Conservation (phyloP, 106 monocot species). For the Apostasia ramifera region DNA sequence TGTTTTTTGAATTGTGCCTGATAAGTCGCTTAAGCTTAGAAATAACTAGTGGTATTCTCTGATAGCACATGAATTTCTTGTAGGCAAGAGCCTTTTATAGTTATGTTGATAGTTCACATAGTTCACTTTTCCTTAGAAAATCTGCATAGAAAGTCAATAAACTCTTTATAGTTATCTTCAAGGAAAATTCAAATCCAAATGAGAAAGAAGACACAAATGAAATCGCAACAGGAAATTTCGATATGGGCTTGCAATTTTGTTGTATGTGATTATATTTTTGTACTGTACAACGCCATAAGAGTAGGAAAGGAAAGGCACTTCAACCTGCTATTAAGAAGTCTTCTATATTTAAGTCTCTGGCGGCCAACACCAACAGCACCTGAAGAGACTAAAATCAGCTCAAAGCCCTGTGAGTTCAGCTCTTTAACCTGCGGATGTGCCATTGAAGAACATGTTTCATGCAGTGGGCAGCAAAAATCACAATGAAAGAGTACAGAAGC, state of each 20-base stretch:
- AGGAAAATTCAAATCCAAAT: background rate
- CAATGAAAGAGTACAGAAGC: background rate
- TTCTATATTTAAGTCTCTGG: constrained; percentile 77
- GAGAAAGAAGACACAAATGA: background rate
- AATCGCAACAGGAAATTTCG: background rate
- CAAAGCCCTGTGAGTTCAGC: constrained; percentile 51
- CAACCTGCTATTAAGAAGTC: constrained; percentile 77
- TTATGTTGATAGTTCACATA: too few relatives aligned
- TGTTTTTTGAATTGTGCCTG: too few relatives aligned
- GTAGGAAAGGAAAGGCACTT: background rate
- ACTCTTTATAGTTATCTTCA: background rate
- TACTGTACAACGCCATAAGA: too few relatives aligned
- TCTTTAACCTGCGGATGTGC: constrained; percentile 54
- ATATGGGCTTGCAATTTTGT: background rate
- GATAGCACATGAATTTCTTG: too few relatives aligned
- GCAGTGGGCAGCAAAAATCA: background rate
- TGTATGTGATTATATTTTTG: background rate
- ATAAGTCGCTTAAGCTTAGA: too few relatives aligned
- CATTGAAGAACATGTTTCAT: background rate
- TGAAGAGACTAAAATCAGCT: constrained; percentile 76
- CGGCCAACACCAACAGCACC: constrained; percentile 86
- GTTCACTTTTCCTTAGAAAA: too few relatives aligned
- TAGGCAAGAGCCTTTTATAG: too few relatives aligned
- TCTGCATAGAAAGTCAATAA: background rate
- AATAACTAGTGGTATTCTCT: too few relatives aligned